Percentiles rank a stretch among this genome's conserved stretches.
Conservation (phyloP, 2,329 filamentous ascomycete genomes). For the Calonectria crousiana region DNA sequence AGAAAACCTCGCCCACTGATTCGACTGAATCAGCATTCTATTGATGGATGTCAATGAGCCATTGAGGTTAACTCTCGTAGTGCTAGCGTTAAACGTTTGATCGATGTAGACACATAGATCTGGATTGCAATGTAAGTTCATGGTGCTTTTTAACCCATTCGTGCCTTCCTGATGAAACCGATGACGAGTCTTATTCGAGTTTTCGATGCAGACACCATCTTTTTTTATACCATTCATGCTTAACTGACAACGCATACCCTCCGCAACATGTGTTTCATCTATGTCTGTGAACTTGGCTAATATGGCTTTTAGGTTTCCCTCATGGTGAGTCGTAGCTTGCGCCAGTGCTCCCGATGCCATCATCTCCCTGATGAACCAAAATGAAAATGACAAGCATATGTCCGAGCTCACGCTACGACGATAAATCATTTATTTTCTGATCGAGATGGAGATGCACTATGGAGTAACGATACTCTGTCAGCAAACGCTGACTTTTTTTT, state of each 20-base stretch:
- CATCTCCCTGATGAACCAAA: slow-evolving; percentile 82
- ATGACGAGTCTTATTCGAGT: slow-evolving; percentile 85
- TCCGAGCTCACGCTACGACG: slow-evolving; percentile 77
- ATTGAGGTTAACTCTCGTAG: slow-evolving; percentile 38
- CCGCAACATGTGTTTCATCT: slow-evolving; percentile 19
- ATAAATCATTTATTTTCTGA: slow-evolving; percentile 54
- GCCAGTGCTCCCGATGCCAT: slow-evolving; percentile 26
- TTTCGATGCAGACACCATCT: slow-evolving; percentile 77
- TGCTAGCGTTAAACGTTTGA: slow-evolving; percentile 24
- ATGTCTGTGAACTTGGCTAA: slow-evolving; percentile 37
- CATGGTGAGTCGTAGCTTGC: slow-evolving; percentile 41
- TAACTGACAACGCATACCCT: slow-evolving; percentile 55
- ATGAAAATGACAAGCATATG: slow-evolving; percentile 97
- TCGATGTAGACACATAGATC: fast-evolving
- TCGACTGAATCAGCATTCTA: slow-evolving; percentile 30
- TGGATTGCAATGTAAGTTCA: slow-evolving; percentile 31
- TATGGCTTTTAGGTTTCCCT: slow-evolving; percentile 13
- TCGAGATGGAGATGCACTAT: slow-evolving; percentile 36
- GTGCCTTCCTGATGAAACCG: slow-evolving; percentile 62
- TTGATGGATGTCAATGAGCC: slow-evolving; percentile 24
- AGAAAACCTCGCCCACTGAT: slow-evolving; percentile 99
- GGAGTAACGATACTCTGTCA: slow-evolving; percentile 31
- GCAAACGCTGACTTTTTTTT: slow-evolving; percentile 41
- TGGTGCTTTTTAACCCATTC: slow-evolving; percentile 25
- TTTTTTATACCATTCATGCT: slow-evolving; percentile 81